A percentile compares a stretch with the other conserved stretches of the same genome.
phyloP scores from a whole-genome alignment of 2,329 filamentous ascomycete species.

The Colletotrichum sp. region DNA sequence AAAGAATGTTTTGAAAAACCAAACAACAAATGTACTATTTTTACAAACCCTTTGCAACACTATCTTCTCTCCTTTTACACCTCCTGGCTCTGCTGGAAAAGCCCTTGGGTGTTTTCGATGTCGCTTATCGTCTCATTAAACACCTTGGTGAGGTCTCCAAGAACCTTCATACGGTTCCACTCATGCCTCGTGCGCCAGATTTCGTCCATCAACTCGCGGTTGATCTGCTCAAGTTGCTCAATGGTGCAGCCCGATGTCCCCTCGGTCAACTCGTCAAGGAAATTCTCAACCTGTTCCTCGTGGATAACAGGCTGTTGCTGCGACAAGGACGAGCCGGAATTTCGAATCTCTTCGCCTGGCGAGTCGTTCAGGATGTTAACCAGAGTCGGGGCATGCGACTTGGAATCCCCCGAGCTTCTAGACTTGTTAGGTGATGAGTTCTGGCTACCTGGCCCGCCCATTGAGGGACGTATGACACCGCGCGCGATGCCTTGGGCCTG shows the following conservation, averaged over 20 bases:
- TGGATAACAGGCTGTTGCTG: slow-evolving; percentile 46
- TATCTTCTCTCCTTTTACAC: background rate
- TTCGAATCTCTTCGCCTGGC: slow-evolving; percentile 35
- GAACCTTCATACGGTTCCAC: slow-evolving; percentile 82
- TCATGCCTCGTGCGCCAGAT: slow-evolving; percentile 82
- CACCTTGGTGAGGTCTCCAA: slow-evolving; percentile 64
- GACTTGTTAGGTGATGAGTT: slow-evolving; percentile 39
- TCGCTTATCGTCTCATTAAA: slow-evolving; percentile 80
- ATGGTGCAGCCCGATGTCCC: slow-evolving; percentile 80
- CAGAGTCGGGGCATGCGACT: slow-evolving; percentile 37
- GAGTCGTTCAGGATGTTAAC: slow-evolving; percentile 47
- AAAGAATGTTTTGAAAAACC: background rate
- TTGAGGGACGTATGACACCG: slow-evolving; percentile 33
- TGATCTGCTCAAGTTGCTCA: slow-evolving; percentile 94
- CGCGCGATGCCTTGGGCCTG: slow-evolving; percentile 58
- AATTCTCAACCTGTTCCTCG: slow-evolving; percentile 54
- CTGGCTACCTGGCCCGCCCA: slow-evolving; percentile 36
- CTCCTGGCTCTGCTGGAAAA: slow-evolving; percentile 48
- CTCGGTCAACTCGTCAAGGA: slow-evolving; percentile 68
- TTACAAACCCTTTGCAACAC: background rate
- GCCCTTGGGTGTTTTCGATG: slow-evolving; percentile 61
- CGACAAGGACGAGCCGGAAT: slow-evolving; percentile 19
- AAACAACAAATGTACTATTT: background rate
- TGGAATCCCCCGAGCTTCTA: slow-evolving; percentile 34
- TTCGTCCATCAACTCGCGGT: slow-evolving; percentile 86